Conservation (phyloP, 495 filamentous ascomycete genomes). For the Aspergillus baeticus region DNA sequence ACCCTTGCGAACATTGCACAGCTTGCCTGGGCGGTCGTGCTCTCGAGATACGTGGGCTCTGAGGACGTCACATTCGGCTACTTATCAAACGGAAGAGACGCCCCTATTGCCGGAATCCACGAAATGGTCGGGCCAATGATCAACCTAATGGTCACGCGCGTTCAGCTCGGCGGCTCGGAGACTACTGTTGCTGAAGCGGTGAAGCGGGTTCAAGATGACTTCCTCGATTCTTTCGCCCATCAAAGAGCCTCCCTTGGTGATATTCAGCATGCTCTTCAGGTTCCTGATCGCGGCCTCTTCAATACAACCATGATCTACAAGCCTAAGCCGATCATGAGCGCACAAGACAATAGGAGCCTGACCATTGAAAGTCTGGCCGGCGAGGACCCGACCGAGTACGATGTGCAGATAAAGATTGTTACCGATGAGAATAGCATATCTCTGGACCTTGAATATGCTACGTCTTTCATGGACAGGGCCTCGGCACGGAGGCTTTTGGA, state of each 20-base stretch:
- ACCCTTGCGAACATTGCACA: constrained; percentile 14
- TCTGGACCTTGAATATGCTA: constrained; percentile 7
- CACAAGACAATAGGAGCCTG: background rate
- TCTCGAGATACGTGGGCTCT: constrained; percentile 7
- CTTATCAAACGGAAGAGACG: constrained; percentile 12
- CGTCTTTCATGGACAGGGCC: background rate
- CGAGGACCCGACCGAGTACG: constrained; percentile 10
- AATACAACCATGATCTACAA: constrained; percentile 15
- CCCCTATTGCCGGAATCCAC: constrained; percentile 9
- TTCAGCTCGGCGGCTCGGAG: background rate
- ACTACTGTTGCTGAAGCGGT: constrained; percentile 1
- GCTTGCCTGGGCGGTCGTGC: constrained; percentile 9
- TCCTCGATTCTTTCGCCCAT: constrained; percentile 9
- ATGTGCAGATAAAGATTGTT: constrained; percentile 6
- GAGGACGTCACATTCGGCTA: constrained; percentile 13
- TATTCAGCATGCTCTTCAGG: constrained; percentile 12
- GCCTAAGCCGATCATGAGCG: background rate
- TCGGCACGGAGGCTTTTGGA: background rate
- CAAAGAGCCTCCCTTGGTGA: constrained; percentile 12
- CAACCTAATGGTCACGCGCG: constrained; percentile 6
- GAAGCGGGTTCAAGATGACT: constrained; percentile 7
- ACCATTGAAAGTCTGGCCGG: constrained; percentile 1
- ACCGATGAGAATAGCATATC: background rate
- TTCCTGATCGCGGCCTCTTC: constrained; percentile 7
- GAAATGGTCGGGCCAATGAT: constrained; percentile 15